These are phyloP conservation scores for Sphaerulina musiva DNA, from an alignment of 2,329 filamentous ascomycete species.

Conservation along the genomic window DNA sequence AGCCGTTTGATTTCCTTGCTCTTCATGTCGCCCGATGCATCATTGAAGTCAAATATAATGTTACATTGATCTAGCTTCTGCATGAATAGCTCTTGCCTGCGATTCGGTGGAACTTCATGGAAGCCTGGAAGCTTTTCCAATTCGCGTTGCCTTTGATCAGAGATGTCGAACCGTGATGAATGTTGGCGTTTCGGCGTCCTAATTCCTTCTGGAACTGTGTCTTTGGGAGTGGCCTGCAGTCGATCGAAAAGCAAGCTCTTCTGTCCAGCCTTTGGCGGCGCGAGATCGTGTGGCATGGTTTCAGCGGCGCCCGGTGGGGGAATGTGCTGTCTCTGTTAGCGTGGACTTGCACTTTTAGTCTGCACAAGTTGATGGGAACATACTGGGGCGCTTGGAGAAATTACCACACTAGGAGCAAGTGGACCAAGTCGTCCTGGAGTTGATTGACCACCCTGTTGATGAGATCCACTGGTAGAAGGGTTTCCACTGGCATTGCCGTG, in stretches of 20 bases:
- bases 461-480: slow-evolving; percentile 15
- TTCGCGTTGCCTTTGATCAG: slow-evolving; percentile 78
- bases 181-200: slow-evolving; percentile 94
- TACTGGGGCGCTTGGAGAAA: slow-evolving; percentile 90
- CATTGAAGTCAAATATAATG: slow-evolving; percentile 99
- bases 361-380: slow-evolving; percentile 36
- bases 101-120: slow-evolving; percentile 91
- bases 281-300: slow-evolving; percentile 96
- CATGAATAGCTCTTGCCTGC: slow-evolving; percentile 96
- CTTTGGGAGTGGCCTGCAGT: slow-evolving; percentile 88
- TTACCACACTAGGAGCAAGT: slow-evolving; percentile 69
- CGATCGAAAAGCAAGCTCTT: slow-evolving; percentile 86
- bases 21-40: slow-evolving; percentile 97
- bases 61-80: slow-evolving; percentile 99
- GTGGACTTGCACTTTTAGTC: not conserved
- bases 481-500: slow-evolving; percentile 18
- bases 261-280: slow-evolving; percentile 81
- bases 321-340: slow-evolving; percentile 58
- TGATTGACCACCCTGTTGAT: slow-evolving; percentile 21
- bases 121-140: slow-evolving; percentile 96
- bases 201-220: slow-evolving; percentile 81
- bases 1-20: slow-evolving; percentile 98
- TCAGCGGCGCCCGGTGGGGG: slow-evolving; percentile 89
- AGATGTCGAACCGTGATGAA: slow-evolving; percentile 96
- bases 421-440: slow-evolving; percentile 29